phyloP scores from a whole-genome alignment of 495 filamentous ascomycete genomes.

The Eremomyces bilateralis region DNA sequence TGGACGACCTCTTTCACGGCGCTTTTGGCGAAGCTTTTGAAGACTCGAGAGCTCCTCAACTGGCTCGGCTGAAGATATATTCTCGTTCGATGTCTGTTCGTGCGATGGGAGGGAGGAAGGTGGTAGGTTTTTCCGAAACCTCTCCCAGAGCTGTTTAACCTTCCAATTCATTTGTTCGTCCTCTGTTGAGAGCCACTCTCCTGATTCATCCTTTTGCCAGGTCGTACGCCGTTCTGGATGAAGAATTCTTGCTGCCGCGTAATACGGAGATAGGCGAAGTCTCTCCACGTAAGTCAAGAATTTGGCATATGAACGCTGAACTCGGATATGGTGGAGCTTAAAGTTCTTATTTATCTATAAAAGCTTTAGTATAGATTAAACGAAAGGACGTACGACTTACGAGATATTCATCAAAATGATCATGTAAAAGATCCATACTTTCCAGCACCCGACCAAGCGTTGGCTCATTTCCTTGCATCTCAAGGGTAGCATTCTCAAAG shows the following conservation, averaged over 20 bases:
- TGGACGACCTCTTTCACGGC: not conserved
- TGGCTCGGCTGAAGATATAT: no score
- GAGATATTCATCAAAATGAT: constrained; percentile 1
- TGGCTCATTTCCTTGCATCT: not conserved
- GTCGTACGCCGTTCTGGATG: not conserved
- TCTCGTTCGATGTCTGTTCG: not conserved
- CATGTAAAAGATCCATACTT: not conserved
- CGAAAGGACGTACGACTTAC: no score
- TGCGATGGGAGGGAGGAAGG: not conserved
- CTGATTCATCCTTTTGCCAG: no score
- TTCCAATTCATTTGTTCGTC: not conserved
- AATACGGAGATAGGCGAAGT: not conserved
- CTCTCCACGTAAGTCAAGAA: not conserved
- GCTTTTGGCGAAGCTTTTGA: no score
- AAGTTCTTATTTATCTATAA: no score
- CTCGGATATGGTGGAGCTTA: no score
- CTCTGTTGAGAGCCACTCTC: not conserved
- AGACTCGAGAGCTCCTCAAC: not conserved
- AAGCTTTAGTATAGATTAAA: no score
- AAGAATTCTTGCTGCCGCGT: constrained; percentile 2
- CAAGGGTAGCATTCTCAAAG: not conserved
- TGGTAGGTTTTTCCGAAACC: not conserved
- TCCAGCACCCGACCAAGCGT: not conserved
- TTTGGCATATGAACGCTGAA: constrained; percentile 1
- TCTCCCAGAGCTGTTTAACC: not conserved